These are phyloP conservation scores for Trametes versicolor DNA, from an alignment of 1,284 basidiomycete genomes.

Conservation along the genomic window DNA sequence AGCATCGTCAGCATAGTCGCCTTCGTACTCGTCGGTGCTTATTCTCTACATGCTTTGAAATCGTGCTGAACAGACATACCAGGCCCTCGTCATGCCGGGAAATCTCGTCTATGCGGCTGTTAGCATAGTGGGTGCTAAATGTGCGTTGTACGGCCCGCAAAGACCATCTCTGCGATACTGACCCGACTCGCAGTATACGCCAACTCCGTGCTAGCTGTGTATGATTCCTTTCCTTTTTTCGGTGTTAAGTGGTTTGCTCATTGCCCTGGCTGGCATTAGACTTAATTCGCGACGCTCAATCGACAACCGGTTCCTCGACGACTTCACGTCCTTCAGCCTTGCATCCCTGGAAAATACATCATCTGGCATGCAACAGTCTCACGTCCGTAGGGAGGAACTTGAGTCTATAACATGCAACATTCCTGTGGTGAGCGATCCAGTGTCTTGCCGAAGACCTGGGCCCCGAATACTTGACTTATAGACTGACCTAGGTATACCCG, in stretches of 20 bases:
- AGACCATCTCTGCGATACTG: neutral
- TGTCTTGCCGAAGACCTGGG: too few relatives aligned
- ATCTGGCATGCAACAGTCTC: too few relatives aligned
- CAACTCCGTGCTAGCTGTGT: slow-evolving; percentile 26
- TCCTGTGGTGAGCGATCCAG: too few relatives aligned
- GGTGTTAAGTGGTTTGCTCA: too few relatives aligned
- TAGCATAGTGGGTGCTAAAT: slow-evolving; percentile 22
- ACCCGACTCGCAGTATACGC: slow-evolving; percentile 18
- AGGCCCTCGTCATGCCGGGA: slow-evolving; percentile 17
- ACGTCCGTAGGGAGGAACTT: too few relatives aligned
- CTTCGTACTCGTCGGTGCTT: slow-evolving; percentile 12
- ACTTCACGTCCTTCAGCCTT: too few relatives aligned
- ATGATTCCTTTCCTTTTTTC: neutral
- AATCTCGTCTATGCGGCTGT: slow-evolving; percentile 20
- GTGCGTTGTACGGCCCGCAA: neutral
- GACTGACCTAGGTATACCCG: too few relatives aligned
- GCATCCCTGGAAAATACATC: too few relatives aligned
- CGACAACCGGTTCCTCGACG: too few relatives aligned
- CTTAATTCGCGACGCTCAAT: too few relatives aligned
- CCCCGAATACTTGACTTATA: neutral
- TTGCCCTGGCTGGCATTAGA: too few relatives aligned
- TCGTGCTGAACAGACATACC: neutral
- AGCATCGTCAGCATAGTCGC: slow-evolving; percentile 7
- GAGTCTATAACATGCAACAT: too few relatives aligned
- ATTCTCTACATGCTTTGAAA: neutral